Evolutionary conservation across 1,139 yeast species (phyloP), one percentile per base, ranked within the genome.

Genomic region (Taphrina betulina): DNA sequence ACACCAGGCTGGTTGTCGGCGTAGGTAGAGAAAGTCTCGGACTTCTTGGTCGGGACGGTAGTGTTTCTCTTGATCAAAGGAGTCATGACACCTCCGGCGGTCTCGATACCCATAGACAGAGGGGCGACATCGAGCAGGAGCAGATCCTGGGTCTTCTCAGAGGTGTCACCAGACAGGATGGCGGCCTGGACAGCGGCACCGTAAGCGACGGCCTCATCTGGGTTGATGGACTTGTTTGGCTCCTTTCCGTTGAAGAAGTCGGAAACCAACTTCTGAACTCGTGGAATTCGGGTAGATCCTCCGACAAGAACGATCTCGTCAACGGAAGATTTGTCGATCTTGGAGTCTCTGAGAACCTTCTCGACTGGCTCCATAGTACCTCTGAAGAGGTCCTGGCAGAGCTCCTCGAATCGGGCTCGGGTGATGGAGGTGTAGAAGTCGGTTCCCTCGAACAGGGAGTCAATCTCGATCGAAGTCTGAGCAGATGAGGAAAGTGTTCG

Each of bases 201-300:
- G 81, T 87, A 87, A 72, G 96, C 96, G 76, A 87, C 95, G 73
- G 95, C 95, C 80, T 87, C 95, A 81, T 87, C 97, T 63, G 89
- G 88, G 83, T 83, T 83, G 73, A 83, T 83, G 64, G 85, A 82
- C 81, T 84, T 85, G 80, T 85, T 85, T 73, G 86, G 87, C 75
- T 84, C 87, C 80, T 85, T 85, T 72, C 95, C 95, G 74, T 90
- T 92, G 75, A 85, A 85, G 83, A 78, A 84, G 77, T 85, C 92
- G 63, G 89, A 82, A 57, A 85, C 82, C 74, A 85, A 78, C 76
- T 84, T 85, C 77, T 85, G 95, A 67, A 85, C 84, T 83, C 85
- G 85, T 80, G 95, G 95, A 76, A 85, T 85, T 82, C 95, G 85
- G 74, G 95, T 85, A 62, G 95, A 85, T 75, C 95, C 95, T 80